Percentiles rank a stretch among this genome's conserved stretches.
Evolutionary conservation across 208 protist species (phyloP).

Genomic region (Phytomonas sp.): DNA sequence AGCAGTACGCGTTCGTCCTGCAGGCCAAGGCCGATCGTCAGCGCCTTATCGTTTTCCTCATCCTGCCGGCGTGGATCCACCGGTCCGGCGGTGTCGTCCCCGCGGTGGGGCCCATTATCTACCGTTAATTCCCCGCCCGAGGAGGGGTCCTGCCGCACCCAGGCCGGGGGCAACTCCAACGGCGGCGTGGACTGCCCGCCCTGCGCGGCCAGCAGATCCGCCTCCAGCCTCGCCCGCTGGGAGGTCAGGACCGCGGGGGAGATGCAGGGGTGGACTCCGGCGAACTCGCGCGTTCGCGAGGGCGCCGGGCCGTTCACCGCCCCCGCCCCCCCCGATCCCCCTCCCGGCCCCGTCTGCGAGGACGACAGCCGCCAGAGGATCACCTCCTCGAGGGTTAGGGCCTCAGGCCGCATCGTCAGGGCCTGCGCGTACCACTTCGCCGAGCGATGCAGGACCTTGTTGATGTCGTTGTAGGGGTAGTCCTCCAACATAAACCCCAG

Average conservation of each 20-base stretch:
- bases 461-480: constrained; percentile 81
- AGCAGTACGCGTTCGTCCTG: constrained; percentile 65
- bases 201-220: constrained; percentile 27
- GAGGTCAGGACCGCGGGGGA: constrained; percentile 11
- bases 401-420: constrained; percentile 70
- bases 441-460: constrained; percentile 64
- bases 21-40: constrained; percentile 38
- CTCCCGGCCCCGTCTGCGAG: constrained; percentile 8
- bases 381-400: constrained; percentile 38
- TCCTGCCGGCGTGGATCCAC: background rate
- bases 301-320: background rate
- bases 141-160: background rate
- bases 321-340: background rate
- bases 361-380: constrained; percentile 23
- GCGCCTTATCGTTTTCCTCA: constrained; percentile 18
- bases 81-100: background rate
- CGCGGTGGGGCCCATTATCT: background rate
- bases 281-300: background rate
- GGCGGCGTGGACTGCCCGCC: constrained; percentile 15
- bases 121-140: background rate
- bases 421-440: constrained; percentile 77
- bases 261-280: background rate
- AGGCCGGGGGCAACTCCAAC: background rate
- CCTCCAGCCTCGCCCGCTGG: constrained; percentile 25
- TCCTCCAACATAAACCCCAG: constrained; percentile 76